A percentile compares a stretch with the other conserved stretches of the same genome.
Evolutionary conservation across 2,329 filamentous ascomycete species (phyloP).

Genomic region (Aureobasidium lini): DNA sequence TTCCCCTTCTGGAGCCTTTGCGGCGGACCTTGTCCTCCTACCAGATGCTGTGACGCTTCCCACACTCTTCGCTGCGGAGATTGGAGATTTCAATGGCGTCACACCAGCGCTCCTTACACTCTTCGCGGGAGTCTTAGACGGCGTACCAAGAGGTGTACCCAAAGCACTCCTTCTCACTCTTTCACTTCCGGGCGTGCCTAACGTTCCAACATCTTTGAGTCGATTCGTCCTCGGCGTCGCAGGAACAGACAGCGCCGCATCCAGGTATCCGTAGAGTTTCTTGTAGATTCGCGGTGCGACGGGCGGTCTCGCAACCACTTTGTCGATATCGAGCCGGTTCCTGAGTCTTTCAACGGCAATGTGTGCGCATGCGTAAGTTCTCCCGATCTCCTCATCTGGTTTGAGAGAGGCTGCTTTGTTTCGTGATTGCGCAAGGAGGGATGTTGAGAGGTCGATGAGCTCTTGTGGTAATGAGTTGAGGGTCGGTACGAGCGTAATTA

Average conservation of each 20-base stretch:
- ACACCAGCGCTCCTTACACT: background rate
- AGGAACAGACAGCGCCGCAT: constrained; percentile 52
- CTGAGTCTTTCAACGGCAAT: constrained; percentile 86
- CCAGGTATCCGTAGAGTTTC: constrained; percentile 73
- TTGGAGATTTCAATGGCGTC: background rate
- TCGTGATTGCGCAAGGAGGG: constrained; percentile 72
- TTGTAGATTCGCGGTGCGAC: constrained; percentile 75
- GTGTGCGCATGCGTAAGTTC: constrained; percentile 76
- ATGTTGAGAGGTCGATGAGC: constrained; percentile 64
- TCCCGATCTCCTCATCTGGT: constrained; percentile 78
- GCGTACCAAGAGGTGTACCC: background rate
- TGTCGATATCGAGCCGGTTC: constrained; percentile 66
- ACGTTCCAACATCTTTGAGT: background rate
- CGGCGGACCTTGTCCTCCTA: background rate
- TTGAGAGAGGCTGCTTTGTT: constrained; percentile 70
- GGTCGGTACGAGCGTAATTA: constrained; percentile 67
- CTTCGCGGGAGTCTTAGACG: constrained; percentile 7
- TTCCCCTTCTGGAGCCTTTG: background rate
- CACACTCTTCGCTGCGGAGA: background rate
- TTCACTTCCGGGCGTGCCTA: background rate
- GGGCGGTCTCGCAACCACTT: constrained; percentile 67
- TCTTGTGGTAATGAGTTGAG: constrained; percentile 60
- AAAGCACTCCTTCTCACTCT: background rate
- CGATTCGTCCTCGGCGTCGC: constrained; percentile 31
- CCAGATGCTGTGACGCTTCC: background rate